Base-by-base conservation (phyloP, 2,329 filamentous ascomycete genomes). In the Fusarium torreyae region DNA sequence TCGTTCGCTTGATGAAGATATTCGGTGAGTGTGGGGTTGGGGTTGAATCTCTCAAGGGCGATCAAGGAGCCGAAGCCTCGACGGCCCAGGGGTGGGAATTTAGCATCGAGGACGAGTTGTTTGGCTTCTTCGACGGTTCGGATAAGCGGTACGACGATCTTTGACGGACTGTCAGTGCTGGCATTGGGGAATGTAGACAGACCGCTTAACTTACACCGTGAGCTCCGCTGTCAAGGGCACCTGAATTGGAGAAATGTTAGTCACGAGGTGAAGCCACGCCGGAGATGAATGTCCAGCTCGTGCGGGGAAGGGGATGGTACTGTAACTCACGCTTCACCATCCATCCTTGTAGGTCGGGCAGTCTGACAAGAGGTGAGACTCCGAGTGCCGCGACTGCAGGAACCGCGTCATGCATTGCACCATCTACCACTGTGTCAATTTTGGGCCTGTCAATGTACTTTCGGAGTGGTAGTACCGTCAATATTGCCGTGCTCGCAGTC, bases 401-500 rank as follows among this genome's bases (percentile, higher is more conserved):
- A 2, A 87, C 85, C 9, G 83, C 82, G 72, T 87, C 85, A 72
- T 87, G 81, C 85, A 86, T 86, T 11, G 82, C 80, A n/a, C 80
- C 79, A 69, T 87, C 81, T 83, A 11, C 28, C 28, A 31, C 28
- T 31, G 28, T 31, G 28, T 31, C 28, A 31, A 31, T 13, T 31
- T 28, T 31, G 28, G 28, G 10, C 28, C 10, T 31, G 28, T 13
- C 10, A 13, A 36, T 1, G 7, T 14, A 40, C 15, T 36, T 69
- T 26, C 63, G 55, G 13, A 14, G 40, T 26, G n/a, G 33, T 17
- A 70, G 33, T 71, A 82, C 81, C 85, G 38, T 84, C 83, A 59
- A 87, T 78, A 65, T 83, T 85, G 10, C 85, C 85, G 69, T 87
- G 85, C 70, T 86, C 86, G 57, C 84, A 85, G 66, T 86, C 86